phyloP scores from a whole-genome alignment of 2,329 filamentous ascomycete genomes.

The Fusarium fujikuroi region DNA sequence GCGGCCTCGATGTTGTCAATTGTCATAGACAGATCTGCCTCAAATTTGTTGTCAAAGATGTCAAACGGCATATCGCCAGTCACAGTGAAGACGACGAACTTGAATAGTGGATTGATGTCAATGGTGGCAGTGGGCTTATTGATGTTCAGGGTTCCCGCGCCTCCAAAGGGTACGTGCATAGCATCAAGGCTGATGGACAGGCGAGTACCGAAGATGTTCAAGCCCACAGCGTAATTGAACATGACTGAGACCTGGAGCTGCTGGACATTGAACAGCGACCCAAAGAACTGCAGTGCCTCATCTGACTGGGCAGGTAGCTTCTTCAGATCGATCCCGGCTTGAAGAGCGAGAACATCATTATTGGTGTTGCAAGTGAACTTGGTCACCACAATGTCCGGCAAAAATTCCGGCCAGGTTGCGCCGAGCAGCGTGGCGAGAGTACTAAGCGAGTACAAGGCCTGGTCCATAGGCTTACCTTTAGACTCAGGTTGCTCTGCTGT shows the following conservation, averaged over 20 bases:
- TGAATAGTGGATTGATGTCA: not conserved
- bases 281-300: not conserved
- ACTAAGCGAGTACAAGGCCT: not conserved
- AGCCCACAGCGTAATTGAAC: not conserved
- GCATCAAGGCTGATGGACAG: not conserved
- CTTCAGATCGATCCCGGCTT: not conserved
- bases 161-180: not conserved
- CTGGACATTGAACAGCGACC: not conserved
- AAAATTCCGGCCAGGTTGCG: not conserved
- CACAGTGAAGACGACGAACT: not conserved
- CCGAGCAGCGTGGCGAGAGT: not conserved
- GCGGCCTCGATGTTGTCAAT: not conserved
- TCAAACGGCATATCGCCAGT: not conserved
- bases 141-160: not conserved
- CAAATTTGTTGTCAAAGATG: not conserved
- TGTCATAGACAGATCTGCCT: not conserved
- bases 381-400: not conserved
- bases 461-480: not conserved
- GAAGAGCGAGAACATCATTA: not conserved
- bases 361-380: conserved; percentile 3
- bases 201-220: not conserved
- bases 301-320: not conserved
- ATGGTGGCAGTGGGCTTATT: not conserved
- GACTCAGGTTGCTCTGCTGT: not conserved
- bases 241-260: not conserved